Percentiles rank a stretch among this genome's conserved stretches.
Evolutionary conservation across 75 land plant species (phyloP).

Genomic region (Picea glauca): DNA sequence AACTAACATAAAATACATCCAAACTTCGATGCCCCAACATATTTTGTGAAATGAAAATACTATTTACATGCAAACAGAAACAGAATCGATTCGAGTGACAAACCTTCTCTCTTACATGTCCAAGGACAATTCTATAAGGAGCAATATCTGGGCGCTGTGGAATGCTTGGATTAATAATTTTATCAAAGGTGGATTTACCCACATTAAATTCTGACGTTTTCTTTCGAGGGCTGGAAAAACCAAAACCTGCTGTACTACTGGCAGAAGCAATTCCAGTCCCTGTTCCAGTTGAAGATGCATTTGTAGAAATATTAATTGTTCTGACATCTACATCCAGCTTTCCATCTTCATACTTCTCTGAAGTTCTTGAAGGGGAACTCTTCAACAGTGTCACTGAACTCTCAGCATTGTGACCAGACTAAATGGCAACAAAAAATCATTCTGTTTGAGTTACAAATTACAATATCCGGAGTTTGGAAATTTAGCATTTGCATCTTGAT

Average conservation of each 20-base stretch:
- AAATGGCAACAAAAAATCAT: not conserved
- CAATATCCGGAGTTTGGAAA: too few species aligned
- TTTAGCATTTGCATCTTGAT: too few species aligned
- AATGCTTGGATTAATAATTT: constrained; percentile 78
- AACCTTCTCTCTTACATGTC: constrained; percentile 87
- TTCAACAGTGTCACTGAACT: constrained; percentile 4
- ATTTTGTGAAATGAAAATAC: not conserved
- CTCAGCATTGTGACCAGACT: constrained; percentile 2
- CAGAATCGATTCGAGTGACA: not conserved
- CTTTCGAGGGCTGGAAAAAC: constrained; percentile 46
- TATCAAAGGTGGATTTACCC: constrained; percentile 77
- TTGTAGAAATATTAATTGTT: not conserved
- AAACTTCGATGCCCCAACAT: not conserved
- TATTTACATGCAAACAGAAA: not conserved
- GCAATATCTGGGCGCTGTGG: constrained; percentile 74
- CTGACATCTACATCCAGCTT: constrained; percentile 2
- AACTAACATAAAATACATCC: not conserved
- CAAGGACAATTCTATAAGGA: constrained; percentile 90
- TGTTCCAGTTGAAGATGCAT: constrained; percentile 3
- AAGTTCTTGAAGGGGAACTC: not conserved
- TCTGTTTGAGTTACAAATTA: not conserved
- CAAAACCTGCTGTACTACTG: constrained; percentile 8
- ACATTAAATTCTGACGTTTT: constrained; percentile 65
- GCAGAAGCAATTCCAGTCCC: constrained; percentile 18
- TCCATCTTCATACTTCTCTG: constrained; percentile 2